Evolutionary conservation across 2,329 filamentous ascomycete species (phyloP), one percentile per base, ranked within the genome.

Genomic region (Cordyceps farinosa): DNA sequence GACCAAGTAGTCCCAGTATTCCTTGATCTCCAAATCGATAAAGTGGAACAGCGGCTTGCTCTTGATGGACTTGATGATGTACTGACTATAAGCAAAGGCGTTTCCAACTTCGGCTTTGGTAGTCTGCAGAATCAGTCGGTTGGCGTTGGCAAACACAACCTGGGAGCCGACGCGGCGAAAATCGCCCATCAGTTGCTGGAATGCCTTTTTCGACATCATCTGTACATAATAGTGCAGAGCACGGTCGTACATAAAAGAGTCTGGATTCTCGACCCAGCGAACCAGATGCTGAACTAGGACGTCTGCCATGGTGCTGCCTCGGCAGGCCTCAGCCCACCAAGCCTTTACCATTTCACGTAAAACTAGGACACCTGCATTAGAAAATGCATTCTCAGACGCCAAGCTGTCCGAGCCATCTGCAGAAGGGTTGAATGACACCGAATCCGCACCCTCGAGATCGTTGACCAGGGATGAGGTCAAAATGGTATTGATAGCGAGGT

Each of bases 1-100:
- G 4, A 97, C 88, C 0, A 99, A 86, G 71, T 97, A 98, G 75
- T 99, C 95, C 95, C 95, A 99, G 76, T 97, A 99, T 74, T 99
- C 95, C 69, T 94, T 97, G 75, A 99, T 95, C 70, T 97, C 91
- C 3, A 99, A 82, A 70, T 99, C 95, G 66, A 99, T 87, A 73
- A 99, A 99, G 75, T 97, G 91, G 78, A 99, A 99, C 0, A 97
- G 84, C 0, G 95, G 92, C 71, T 97, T 97, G 63, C 87, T 88
- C 76, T 96, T 94, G 78, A 99, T 97, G 0, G 93, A 96, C 79
- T 97, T 97, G 71, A 99, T 84, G 66, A 99, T 96, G 77, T 99
- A 99, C 75, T 98, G 90, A 69, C 91, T 93, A 80, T 98, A 99
- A 0, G 95, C 93, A 69, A 90, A 98, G 0, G 96, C 95, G 72